Conservation (phyloP, 2,329 filamentous ascomycete genomes). For the Fusarium sp. region DNA sequence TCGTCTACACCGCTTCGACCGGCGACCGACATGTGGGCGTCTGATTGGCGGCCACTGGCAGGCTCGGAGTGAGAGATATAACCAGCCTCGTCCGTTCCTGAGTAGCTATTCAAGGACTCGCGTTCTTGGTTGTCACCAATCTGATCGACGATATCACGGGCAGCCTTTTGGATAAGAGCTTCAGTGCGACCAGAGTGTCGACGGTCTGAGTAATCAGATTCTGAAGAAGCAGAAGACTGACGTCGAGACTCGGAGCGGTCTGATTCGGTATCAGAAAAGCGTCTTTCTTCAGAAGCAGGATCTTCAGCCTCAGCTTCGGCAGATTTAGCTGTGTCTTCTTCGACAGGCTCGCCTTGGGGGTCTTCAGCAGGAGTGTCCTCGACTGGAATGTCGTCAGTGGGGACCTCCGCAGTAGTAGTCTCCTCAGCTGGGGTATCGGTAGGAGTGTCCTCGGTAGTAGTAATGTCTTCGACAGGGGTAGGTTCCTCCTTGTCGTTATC, state of each 20-base stretch:
- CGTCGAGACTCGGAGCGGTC: slow-evolving; percentile 40
- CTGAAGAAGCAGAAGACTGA: slow-evolving; percentile 45
- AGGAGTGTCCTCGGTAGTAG: slow-evolving; percentile 27
- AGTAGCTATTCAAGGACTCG: slow-evolving; percentile 46
- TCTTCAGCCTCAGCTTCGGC: slow-evolving; percentile 25
- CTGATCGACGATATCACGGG: slow-evolving; percentile 65
- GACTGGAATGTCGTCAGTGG: slow-evolving; percentile 22
- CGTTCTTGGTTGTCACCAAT: slow-evolving; percentile 57
- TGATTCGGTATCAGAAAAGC: slow-evolving; percentile 38
- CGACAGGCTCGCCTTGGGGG: slow-evolving; percentile 18
- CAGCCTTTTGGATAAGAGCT: slow-evolving; percentile 68
- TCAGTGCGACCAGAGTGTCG: slow-evolving; percentile 64
- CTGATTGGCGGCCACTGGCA: slow-evolving; percentile 46
- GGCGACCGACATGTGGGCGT: slow-evolving; percentile 44
- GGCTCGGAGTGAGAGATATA: slow-evolving; percentile 48
- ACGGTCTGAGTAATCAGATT: slow-evolving; percentile 48
- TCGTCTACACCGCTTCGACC: slow-evolving; percentile 46
- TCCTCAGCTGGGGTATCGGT: slow-evolving; percentile 24
- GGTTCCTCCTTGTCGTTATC: slow-evolving; percentile 19
- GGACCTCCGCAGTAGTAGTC: slow-evolving; percentile 14
- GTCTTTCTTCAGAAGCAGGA: slow-evolving; percentile 25
- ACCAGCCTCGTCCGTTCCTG: slow-evolving; percentile 42
- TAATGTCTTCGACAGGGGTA: slow-evolving; percentile 26
- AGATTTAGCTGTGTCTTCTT: slow-evolving; percentile 22
- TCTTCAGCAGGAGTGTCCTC: slow-evolving; percentile 22